Evolutionary conservation across 2,329 filamentous ascomycete species (phyloP).

Genomic region (Leptographium lundbergii): DNA sequence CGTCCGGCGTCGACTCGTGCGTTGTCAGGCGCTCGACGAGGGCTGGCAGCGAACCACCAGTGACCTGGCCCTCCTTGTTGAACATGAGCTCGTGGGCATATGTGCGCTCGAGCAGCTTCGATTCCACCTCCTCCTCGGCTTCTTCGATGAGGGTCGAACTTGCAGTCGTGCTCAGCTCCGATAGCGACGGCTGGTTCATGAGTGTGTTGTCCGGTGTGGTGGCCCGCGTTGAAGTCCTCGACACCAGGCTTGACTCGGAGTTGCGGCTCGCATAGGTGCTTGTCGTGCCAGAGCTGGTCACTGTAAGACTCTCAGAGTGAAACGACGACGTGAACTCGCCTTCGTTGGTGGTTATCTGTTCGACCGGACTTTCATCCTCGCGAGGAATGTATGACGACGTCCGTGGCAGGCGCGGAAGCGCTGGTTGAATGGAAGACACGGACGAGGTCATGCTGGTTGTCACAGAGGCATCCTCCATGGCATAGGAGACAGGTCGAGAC

Average conservation of each 20-base stretch:
- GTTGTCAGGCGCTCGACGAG: constrained; percentile 90
- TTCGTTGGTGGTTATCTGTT: constrained; percentile 32
- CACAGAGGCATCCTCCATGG: constrained; percentile 23
- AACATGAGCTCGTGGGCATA: constrained; percentile 84
- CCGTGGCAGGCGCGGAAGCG: constrained; percentile 43
- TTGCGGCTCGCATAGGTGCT: constrained; percentile 70
- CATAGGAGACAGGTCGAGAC: constrained; percentile 25
- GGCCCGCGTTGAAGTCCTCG: constrained; percentile 72
- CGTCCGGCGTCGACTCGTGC: constrained; percentile 84
- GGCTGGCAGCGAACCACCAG: constrained; percentile 78
- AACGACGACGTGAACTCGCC: constrained; percentile 38
- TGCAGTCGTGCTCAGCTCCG: constrained; percentile 54
- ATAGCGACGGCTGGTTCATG: constrained; percentile 47
- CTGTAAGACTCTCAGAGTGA: constrained; percentile 56
- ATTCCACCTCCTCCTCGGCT: constrained; percentile 58
- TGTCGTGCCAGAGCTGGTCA: constrained; percentile 64
- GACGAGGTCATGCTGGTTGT: constrained; percentile 31
- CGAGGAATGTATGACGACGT: constrained; percentile 37
- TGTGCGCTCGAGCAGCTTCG: constrained; percentile 77
- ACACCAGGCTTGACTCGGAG: constrained; percentile 69
- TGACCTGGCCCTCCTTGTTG: constrained; percentile 92
- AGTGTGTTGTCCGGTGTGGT: constrained; percentile 64
- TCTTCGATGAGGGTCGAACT: constrained; percentile 62
- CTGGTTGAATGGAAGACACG: constrained; percentile 32
- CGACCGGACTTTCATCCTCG: constrained; percentile 35